Conservation (phyloP, 805 yeast genomes). For the Kuraishia ogatae region DNA sequence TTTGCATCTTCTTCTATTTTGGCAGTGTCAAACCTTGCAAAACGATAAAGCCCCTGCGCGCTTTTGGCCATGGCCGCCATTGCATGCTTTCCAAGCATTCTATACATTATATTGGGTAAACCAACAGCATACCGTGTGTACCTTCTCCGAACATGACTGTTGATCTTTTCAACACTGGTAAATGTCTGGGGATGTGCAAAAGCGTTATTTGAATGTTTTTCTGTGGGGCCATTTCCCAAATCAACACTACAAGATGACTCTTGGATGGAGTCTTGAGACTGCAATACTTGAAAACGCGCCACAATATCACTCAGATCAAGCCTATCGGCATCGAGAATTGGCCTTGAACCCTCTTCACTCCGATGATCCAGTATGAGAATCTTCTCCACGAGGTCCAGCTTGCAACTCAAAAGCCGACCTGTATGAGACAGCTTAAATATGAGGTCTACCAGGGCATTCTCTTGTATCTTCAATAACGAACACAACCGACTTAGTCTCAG, state of each 20-base stretch:
- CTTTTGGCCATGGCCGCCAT: neutral
- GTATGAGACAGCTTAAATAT: constrained; percentile 15
- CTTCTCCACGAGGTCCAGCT: constrained; percentile 16
- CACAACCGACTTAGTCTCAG: constrained; percentile 13
- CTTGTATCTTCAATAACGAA: constrained; percentile 11
- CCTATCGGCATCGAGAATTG: neutral
- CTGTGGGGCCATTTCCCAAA: neutral
- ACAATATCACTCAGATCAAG: neutral
- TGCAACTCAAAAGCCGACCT: constrained; percentile 15
- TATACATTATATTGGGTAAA: neutral
- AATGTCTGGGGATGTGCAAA: neutral
- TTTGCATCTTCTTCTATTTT: neutral
- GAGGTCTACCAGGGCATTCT: constrained; percentile 11
- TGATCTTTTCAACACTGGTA: neutral
- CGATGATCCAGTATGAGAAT: neutral
- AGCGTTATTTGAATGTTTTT: neutral
- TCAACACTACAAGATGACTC: neutral
- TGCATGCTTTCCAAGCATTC: neutral
- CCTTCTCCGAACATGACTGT: neutral
- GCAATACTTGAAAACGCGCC: neutral
- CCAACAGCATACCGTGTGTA: neutral
- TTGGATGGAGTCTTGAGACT: neutral
- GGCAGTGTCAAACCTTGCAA: neutral
- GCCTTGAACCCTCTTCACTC: neutral
- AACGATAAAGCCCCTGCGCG: neutral